These are phyloP conservation scores for Puya raimondii DNA, from an alignment of 176 grass and related monocot species.

Conservation along the genomic window DNA sequence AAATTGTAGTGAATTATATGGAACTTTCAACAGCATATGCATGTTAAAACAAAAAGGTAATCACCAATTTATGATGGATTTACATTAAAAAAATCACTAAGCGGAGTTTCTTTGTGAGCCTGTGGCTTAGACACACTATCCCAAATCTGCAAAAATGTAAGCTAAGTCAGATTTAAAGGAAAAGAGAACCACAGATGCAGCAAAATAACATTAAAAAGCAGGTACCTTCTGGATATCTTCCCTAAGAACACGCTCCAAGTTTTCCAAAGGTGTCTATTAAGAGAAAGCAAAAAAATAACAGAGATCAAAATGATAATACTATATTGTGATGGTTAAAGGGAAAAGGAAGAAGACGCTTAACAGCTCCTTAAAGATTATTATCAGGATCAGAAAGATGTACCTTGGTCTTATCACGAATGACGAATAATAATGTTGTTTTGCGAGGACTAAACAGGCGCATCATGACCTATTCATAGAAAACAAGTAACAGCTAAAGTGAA, in stretches of 20 bases:
- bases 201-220: slow-evolving; percentile 15
- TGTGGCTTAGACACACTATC: slow-evolving; percentile 86
- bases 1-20: slow-evolving; percentile 16
- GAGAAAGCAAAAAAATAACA: slow-evolving; percentile 16
- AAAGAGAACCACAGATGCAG: slow-evolving; percentile 14
- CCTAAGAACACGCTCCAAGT: slow-evolving; percentile 87
- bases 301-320: background rate
- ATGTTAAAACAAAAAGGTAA: slow-evolving; percentile 15
- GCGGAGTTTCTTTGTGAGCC: slow-evolving; percentile 86
- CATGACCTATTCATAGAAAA: slow-evolving; percentile 61
- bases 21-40: slow-evolving; percentile 7
- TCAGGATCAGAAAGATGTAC: slow-evolving; percentile 21
- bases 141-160: slow-evolving; percentile 77
- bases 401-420: slow-evolving; percentile 96
- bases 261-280: slow-evolving; percentile 81
- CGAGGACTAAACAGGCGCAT: slow-evolving; percentile 98
- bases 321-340: background rate
- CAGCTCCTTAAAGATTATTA: background rate
- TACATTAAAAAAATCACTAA: slow-evolving; percentile 96
- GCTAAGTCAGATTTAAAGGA: slow-evolving; percentile 6
- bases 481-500: slow-evolving; percentile 12
- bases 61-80: slow-evolving; percentile 7
- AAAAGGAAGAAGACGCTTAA: background rate
- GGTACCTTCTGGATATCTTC: slow-evolving; percentile 97
- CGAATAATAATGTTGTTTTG: slow-evolving; percentile 90